Conservation (phyloP, 768 basidiomycete genomes). For the Tricholoma terreum region DNA sequence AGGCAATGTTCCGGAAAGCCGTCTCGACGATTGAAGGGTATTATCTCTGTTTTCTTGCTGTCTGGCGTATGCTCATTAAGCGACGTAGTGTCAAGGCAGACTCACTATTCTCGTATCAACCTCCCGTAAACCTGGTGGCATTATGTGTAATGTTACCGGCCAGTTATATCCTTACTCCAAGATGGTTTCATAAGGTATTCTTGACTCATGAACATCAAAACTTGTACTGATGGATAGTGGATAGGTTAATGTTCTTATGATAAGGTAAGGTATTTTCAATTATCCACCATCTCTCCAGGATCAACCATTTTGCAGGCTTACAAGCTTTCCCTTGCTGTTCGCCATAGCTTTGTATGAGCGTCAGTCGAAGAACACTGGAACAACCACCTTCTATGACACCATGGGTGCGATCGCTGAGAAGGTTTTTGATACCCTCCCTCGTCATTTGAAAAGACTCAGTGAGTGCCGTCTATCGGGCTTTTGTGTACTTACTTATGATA, state of each 20-base stretch:
- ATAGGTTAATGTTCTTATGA: conserved; percentile 86
- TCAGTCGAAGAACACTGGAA: conserved; percentile 66
- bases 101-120: conserved; percentile 89
- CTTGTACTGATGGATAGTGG: neutral
- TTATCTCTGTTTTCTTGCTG: neutral
- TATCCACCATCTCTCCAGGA: neutral
- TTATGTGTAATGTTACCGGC: conserved; percentile 84
- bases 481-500: neutral
- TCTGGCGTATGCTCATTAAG: neutral
- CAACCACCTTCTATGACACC: conserved; percentile 71
- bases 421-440: conserved; percentile 71
- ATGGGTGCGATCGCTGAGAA: conserved; percentile 64
- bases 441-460: conserved; percentile 74
- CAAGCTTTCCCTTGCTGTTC: conserved; percentile 83
- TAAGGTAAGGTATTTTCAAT: conserved; percentile 45
- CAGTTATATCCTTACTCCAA: conserved; percentile 81
- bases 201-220: neutral
- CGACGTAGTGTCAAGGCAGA: conserved; percentile 75
- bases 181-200: conserved; percentile 94
- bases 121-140: conserved; percentile 88
- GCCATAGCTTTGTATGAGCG: conserved; percentile 84
- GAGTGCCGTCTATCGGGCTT: conserved; percentile 23
- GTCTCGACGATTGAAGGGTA: conserved; percentile 95
- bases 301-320: conserved; percentile 43
- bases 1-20: conserved; percentile 95